Conservation (phyloP, 345 rosid species). For the Brassica cretica region DNA sequence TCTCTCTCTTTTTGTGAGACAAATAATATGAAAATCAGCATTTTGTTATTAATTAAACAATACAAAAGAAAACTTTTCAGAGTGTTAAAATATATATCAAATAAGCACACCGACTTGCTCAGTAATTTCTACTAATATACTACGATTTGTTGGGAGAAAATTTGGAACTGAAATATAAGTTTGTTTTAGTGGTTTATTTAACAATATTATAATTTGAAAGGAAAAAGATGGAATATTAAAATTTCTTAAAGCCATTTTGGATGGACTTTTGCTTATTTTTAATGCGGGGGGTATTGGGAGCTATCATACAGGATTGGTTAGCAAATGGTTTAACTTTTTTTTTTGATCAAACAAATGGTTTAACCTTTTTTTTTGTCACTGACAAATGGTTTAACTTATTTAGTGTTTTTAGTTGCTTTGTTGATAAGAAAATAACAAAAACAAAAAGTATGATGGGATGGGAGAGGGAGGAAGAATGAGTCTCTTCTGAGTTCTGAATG, state of each 20-base stretch:
- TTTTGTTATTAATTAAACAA: neutral
- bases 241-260: neutral
- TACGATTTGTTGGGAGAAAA: neutral
- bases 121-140: neutral
- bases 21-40: constrained; percentile 23
- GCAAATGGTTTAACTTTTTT: neutral
- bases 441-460: constrained; percentile 2
- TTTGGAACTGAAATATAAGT: neutral
- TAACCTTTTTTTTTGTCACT: neutral
- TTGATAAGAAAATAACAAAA: neutral
- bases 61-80: neutral
- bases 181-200: neutral
- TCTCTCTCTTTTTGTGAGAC: constrained; percentile 23
- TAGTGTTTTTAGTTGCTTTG: neutral
- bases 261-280: neutral
- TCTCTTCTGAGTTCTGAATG: constrained; percentile 40
- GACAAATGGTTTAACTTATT: neutral
- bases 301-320: neutral
- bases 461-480: constrained; percentile 34
- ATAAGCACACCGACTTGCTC: constrained; percentile 2
- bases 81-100: neutral
- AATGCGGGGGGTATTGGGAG: neutral
- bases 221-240: neutral
- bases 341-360: neutral
- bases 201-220: neutral